These are phyloP conservation scores for Albugo candida DNA, from an alignment of 352 stramenopile species.

Conservation along the genomic window DNA sequence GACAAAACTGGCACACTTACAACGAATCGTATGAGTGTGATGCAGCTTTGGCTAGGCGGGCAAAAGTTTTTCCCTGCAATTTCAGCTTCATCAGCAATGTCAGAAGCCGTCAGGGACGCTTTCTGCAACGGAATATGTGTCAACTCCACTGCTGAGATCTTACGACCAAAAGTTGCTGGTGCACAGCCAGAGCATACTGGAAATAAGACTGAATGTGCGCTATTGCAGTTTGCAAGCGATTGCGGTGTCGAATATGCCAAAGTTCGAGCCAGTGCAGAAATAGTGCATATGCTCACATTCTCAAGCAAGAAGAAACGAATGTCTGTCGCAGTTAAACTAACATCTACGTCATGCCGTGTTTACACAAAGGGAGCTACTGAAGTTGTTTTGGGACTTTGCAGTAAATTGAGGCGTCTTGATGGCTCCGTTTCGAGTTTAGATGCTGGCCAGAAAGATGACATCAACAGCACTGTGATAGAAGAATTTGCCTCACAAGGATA, in stretches of 20 bases:
- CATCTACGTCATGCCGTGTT: slow-evolving; percentile 7
- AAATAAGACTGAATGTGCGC: slow-evolving; percentile 28
- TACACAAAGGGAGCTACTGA: slow-evolving; percentile 39
- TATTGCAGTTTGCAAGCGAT: slow-evolving; percentile 52
- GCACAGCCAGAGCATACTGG: slow-evolving; percentile 53
- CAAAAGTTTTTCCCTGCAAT: slow-evolving; percentile 15
- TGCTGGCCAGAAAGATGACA: neutral
- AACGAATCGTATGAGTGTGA: slow-evolving; percentile 89
- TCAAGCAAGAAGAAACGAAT: slow-evolving; percentile 7
- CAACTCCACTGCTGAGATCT: slow-evolving; percentile 60
- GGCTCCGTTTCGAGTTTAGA: neutral
- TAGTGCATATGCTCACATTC: slow-evolving; percentile 44
- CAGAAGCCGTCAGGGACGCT: slow-evolving; percentile 31
- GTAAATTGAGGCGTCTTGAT: neutral
- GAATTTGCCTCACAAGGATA: slow-evolving; percentile 25
- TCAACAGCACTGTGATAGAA: neutral
- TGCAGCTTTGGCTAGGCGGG: slow-evolving; percentile 39
- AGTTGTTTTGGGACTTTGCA: slow-evolving; percentile 26
- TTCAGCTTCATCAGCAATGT: slow-evolving; percentile 31
- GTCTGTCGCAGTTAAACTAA: slow-evolving; percentile 14
- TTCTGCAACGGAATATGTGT: slow-evolving; percentile 53
- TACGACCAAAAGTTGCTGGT: slow-evolving; percentile 23
- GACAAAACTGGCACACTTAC: slow-evolving; percentile 94
- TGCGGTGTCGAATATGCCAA: slow-evolving; percentile 39
- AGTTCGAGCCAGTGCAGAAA: slow-evolving; percentile 17